phyloP scores from a whole-genome alignment of 176 grass and related monocot genomes.

The Bothriochloa decipiens region DNA sequence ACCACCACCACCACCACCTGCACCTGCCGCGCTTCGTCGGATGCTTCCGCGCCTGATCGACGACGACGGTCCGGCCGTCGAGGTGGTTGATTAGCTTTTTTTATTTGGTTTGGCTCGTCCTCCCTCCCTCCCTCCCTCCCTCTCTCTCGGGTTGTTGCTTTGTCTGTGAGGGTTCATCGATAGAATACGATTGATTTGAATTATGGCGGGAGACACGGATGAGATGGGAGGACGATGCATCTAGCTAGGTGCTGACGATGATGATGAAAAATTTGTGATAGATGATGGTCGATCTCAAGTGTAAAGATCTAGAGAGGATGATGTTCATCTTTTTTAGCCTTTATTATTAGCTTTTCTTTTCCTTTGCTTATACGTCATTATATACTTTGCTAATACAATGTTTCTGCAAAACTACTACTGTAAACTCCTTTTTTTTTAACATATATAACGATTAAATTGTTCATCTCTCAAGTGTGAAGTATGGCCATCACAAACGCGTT shows the following conservation, averaged over 20 bases:
- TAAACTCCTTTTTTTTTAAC: not conserved
- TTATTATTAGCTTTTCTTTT: not conserved
- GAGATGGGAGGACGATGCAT: not conserved
- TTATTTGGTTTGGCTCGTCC: slow-evolving; percentile 19
- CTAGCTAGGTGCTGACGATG: slow-evolving; percentile 46
- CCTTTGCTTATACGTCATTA: not conserved
- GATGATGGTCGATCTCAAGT: slow-evolving; percentile 29
- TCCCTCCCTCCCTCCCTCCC: not conserved
- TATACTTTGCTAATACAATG: slow-evolving; percentile 10
- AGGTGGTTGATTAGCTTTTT: not conserved
- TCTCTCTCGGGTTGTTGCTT: not conserved
- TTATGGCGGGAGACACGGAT: slow-evolving; percentile 7
- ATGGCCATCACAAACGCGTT: slow-evolving; percentile 8
- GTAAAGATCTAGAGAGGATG: slow-evolving; percentile 38
- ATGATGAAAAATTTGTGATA: slow-evolving; percentile 54
- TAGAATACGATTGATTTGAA: slow-evolving; percentile 13
- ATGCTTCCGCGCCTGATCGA: slow-evolving; percentile 71
- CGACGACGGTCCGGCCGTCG: not conserved
- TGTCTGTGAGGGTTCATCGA: slow-evolving; percentile 12
- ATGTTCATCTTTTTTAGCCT: not conserved
- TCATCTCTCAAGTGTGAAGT: not conserved
- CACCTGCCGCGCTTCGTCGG: slow-evolving; percentile 67
- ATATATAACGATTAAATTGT: not conserved
- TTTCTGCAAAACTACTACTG: not conserved
- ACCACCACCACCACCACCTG: slow-evolving; percentile 4